Percentiles rank a stretch among this genome's conserved stretches.
phyloP scores from a whole-genome alignment of 768 basidiomycete species.

The Sarcodon aspratus region DNA sequence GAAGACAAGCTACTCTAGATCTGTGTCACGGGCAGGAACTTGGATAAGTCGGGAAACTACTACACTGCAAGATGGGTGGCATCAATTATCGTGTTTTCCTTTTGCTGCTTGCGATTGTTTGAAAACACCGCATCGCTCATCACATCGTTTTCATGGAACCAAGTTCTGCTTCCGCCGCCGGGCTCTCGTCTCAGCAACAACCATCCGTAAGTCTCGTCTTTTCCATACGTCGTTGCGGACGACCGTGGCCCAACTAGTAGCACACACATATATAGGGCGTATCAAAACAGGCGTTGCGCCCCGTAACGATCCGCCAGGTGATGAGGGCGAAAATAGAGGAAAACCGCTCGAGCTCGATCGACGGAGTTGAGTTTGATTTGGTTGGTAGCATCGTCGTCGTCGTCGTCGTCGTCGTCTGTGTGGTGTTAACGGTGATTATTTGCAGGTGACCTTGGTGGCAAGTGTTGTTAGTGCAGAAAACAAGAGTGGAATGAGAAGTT shows the following conservation, averaged over 20 bases:
- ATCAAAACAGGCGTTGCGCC: conserved; percentile 17
- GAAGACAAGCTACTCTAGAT: background rate
- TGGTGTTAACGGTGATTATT: conserved; percentile 15
- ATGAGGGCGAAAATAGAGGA: conserved; percentile 28
- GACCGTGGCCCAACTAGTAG: no score
- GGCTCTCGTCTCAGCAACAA: no score
- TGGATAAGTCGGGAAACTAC: no score
- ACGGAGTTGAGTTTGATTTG: conserved; percentile 26
- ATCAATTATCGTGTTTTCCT: background rate
- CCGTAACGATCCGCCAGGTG: conserved; percentile 47
- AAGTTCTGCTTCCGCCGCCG: no score
- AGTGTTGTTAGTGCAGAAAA: conserved; percentile 17
- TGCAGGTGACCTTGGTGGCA: conserved; percentile 42
- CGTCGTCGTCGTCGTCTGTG: background rate
- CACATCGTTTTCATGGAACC: no score
- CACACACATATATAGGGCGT: no score
- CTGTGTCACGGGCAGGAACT: no score
- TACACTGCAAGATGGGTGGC: no score
- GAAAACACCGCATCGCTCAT: no score
- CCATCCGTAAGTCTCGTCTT: no score
- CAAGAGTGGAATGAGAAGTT: conserved; percentile 4
- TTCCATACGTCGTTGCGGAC: no score
- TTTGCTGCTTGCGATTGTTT: no score
- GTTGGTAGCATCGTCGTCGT: conserved; percentile 19
- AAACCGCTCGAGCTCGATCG: conserved; percentile 31